Conservation (phyloP, 208 protist species). For the Trichomonas gallinae region DNA sequence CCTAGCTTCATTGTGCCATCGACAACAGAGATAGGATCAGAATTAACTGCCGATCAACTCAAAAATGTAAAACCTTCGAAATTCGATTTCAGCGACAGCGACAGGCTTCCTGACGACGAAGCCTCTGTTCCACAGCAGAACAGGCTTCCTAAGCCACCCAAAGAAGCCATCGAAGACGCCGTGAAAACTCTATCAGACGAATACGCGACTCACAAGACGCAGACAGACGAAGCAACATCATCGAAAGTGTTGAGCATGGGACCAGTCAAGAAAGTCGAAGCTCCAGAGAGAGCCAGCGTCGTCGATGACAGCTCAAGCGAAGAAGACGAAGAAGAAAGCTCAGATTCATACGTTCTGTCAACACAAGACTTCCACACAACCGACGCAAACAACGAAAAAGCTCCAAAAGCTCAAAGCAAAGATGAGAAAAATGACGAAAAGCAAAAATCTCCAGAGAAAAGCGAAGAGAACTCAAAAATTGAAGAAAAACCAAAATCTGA, state of each 20-base stretch:
- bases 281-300: neutral
- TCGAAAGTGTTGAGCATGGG: neutral
- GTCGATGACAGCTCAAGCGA: too few relatives aligned
- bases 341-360: neutral
- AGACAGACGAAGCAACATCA: neutral
- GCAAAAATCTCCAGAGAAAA: too few relatives aligned
- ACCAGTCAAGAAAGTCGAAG: neutral
- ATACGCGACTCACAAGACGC: neutral
- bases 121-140: neutral
- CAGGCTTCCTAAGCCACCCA: neutral
- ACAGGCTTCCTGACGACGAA: too few relatives aligned
- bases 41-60: neutral
- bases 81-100: too few relatives aligned
- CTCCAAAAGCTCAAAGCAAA: too few relatives aligned
- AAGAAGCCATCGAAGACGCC: neutral
- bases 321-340: neutral
- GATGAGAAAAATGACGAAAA: too few relatives aligned
- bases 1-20: neutral
- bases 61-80: neutral
- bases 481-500: too few relatives aligned
- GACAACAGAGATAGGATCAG: neutral
- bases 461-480: too few relatives aligned
- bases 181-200: neutral
- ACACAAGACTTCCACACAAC: too few relatives aligned
- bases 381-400: too few relatives aligned